These are phyloP conservation scores for Hypoxylon sp. DNA, from an alignment of 2,329 filamentous ascomycete genomes.

Conservation along the genomic window DNA sequence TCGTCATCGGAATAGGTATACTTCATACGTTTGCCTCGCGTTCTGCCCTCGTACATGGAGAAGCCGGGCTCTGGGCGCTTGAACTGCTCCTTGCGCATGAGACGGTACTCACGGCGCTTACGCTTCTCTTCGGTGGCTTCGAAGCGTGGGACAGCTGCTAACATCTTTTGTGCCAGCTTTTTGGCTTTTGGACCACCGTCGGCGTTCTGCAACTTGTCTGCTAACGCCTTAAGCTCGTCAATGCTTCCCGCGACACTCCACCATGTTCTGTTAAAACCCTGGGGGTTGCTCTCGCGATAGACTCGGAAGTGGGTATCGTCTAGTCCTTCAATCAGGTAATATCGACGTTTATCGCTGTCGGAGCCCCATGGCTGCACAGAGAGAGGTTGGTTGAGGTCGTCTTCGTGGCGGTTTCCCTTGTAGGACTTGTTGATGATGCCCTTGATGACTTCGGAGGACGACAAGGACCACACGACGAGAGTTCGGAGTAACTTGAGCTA, in stretches of 20 bases:
- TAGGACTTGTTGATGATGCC: constrained; percentile 87
- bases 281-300: constrained; percentile 92
- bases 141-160: constrained; percentile 86
- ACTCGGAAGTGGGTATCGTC: constrained; percentile 95
- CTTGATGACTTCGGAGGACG: constrained; percentile 87
- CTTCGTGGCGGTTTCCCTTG: constrained; percentile 87
- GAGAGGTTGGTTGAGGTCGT: constrained; percentile 84
- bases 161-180: constrained; percentile 82
- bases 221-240: constrained; percentile 83
- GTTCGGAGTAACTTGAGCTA: constrained; percentile 88
- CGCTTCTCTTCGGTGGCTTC: constrained; percentile 98
- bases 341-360: constrained; percentile 91
- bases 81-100: constrained; percentile 88
- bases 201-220: constrained; percentile 79
- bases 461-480: constrained; percentile 88
- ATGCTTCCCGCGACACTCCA: constrained; percentile 93
- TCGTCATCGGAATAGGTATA: constrained; percentile 97
- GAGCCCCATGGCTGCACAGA: constrained; percentile 92
- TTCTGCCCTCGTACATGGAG: constrained; percentile 95
- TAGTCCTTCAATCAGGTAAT: constrained; percentile 92
- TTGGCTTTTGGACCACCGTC: constrained; percentile 88
- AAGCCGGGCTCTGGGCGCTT: constrained; percentile 89
- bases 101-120: constrained; percentile 90
- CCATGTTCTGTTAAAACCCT: constrained; percentile 83
- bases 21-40: constrained; percentile 93